Evolutionary conservation across 768 basidiomycete species (phyloP).

Genomic region (Chalciporus pseudorubinellus): DNA sequence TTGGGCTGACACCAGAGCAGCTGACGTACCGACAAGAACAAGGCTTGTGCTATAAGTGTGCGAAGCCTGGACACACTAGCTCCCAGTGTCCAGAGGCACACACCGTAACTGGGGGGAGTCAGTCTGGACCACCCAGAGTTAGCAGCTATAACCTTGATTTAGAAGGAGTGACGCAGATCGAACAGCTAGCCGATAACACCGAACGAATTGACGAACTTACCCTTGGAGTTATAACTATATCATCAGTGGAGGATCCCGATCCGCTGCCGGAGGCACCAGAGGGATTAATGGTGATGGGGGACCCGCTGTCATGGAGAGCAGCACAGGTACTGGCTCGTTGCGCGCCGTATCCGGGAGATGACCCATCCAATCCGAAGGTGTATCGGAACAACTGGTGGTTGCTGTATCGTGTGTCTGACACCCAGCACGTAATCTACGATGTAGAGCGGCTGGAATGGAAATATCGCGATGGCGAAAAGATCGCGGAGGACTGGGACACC

Average conservation of each 20-base stretch:
- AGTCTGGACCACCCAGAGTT: no score
- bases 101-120: no score
- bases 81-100: no score
- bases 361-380: not conserved
- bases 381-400: not conserved
- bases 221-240: no score
- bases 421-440: not conserved
- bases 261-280: no score
- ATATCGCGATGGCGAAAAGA: not conserved
- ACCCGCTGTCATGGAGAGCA: not conserved
- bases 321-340: not conserved
- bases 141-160: no score
- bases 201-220: no score
- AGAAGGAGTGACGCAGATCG: no score
- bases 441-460: not conserved
- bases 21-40: not conserved
- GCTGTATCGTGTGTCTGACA: not conserved
- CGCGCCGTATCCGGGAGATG: conserved; percentile 1
- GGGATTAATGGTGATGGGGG: no score
- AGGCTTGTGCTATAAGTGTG: not conserved
- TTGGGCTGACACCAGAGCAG: not conserved
- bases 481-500: not conserved
- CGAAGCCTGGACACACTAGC: no score
- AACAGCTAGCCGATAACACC: no score
- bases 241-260: no score